Evolutionary conservation across 2,329 filamentous ascomycete species (phyloP).

Genomic region (Cercospora janseana): DNA sequence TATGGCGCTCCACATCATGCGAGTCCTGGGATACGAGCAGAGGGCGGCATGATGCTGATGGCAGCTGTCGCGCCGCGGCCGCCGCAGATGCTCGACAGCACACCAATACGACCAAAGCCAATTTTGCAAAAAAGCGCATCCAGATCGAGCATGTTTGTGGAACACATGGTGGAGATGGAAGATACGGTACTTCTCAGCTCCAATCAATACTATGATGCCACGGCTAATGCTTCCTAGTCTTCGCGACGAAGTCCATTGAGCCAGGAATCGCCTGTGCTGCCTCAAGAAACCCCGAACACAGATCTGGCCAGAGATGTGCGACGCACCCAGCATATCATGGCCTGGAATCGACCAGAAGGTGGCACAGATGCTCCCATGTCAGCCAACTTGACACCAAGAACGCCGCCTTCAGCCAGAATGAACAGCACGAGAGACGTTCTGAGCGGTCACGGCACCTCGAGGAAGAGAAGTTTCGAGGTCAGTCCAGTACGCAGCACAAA

Average conservation of each 20-base stretch:
- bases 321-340: constrained; percentile 3
- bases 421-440: constrained; percentile 7
- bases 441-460: not conserved
- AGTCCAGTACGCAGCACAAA: constrained; percentile 16
- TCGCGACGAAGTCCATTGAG: constrained; percentile 1
- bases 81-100: constrained; percentile 24
- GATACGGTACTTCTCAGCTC: constrained; percentile 21
- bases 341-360: constrained; percentile 9
- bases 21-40: constrained; percentile 21
- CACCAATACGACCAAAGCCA: constrained; percentile 9
- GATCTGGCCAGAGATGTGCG: constrained; percentile 7
- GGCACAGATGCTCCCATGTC: constrained; percentile 15
- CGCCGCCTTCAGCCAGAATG: constrained; percentile 21
- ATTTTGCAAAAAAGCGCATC: constrained; percentile 11
- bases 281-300: not conserved
- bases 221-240: constrained; percentile 9
- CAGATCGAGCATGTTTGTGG: constrained; percentile 20
- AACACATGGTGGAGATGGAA: constrained; percentile 27
- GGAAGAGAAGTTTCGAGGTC: constrained; percentile 17
- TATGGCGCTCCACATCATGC: constrained; percentile 4
- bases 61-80: constrained; percentile 18
- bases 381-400: constrained; percentile 25
- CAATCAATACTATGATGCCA: constrained; percentile 13
- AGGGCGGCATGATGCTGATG: constrained; percentile 14
- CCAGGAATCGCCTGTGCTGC: constrained; percentile 14